Conservation (phyloP, 2,329 filamentous ascomycete genomes). For the Penicillium sp. region DNA sequence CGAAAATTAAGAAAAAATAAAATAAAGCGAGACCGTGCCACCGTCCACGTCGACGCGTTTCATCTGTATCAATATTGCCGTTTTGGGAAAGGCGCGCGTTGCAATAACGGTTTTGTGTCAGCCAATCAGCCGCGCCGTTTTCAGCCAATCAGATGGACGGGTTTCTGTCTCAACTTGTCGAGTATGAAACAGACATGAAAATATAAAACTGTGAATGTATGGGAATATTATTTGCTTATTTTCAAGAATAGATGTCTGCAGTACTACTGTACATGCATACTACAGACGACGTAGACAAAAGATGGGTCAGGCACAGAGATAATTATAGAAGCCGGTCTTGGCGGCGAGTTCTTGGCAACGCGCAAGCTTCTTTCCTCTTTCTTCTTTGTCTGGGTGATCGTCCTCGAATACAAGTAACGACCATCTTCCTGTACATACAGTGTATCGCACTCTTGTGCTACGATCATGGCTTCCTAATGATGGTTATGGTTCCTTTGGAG, state of each 20-base stretch:
- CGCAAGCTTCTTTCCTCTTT: slow-evolving; percentile 4
- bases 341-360: slow-evolving; percentile 8
- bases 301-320: background rate
- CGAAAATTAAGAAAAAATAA: background rate
- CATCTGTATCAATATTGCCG: slow-evolving; percentile 5
- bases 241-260: background rate
- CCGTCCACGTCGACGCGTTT: slow-evolving; percentile 1
- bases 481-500: background rate
- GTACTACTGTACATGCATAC: too few species aligned
- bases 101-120: background rate
- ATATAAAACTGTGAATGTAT: background rate
- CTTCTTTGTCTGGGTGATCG: background rate
- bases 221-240: background rate
- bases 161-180: background rate
- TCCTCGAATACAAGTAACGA: too few species aligned
- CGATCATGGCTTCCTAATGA: background rate
- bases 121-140: slow-evolving; percentile 4
- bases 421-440: background rate
- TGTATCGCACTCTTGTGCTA: background rate
- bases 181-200: background rate
- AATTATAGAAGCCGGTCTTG: slow-evolving; percentile 3
- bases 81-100: background rate
- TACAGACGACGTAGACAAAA: background rate
- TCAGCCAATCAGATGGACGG: background rate
- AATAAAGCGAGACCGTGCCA: background rate